phyloP scores from a whole-genome alignment of 768 basidiomycete species.

The Lentinula guzmanii region DNA sequence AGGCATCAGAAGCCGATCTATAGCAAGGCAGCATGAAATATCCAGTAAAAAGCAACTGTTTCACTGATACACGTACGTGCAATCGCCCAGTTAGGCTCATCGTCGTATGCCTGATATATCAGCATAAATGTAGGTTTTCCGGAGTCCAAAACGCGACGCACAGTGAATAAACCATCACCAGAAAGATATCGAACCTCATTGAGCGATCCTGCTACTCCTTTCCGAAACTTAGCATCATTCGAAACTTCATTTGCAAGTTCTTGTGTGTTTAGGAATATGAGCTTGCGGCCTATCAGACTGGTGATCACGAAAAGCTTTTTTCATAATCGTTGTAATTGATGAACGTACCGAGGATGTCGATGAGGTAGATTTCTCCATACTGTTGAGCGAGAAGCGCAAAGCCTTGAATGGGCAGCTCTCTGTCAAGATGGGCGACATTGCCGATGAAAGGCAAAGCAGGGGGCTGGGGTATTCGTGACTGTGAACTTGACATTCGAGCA shows the following conservation, averaged over 20 bases:
- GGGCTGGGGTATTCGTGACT: conserved; percentile 33
- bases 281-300: conserved; percentile 15
- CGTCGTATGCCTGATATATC: conserved; percentile 24
- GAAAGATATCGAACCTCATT: conserved; percentile 27
- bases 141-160: conserved; percentile 9
- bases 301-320: not conserved
- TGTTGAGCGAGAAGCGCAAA: conserved; percentile 29
- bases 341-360: conserved; percentile 27
- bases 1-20: conserved; percentile 26
- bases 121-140: not conserved
- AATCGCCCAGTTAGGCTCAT: conserved; percentile 41
- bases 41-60: not conserved
- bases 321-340: not conserved
- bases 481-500: conserved; percentile 22
- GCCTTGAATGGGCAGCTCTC: conserved; percentile 27
- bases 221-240: conserved; percentile 37
- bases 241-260: conserved; percentile 34
- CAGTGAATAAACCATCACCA: conserved; percentile 37
- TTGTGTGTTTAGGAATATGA: conserved; percentile 26
- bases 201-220: conserved; percentile 27
- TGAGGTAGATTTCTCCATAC: conserved; percentile 36
- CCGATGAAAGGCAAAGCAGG: conserved; percentile 36
- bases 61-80: conserved; percentile 26
- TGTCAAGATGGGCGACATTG: conserved; percentile 28
- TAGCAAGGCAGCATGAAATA: not conserved